A percentile compares a stretch with the other conserved stretches of the same genome.
Conservation (phyloP, 2,329 filamentous ascomycete species). For the Escovopsis sp. region DNA sequence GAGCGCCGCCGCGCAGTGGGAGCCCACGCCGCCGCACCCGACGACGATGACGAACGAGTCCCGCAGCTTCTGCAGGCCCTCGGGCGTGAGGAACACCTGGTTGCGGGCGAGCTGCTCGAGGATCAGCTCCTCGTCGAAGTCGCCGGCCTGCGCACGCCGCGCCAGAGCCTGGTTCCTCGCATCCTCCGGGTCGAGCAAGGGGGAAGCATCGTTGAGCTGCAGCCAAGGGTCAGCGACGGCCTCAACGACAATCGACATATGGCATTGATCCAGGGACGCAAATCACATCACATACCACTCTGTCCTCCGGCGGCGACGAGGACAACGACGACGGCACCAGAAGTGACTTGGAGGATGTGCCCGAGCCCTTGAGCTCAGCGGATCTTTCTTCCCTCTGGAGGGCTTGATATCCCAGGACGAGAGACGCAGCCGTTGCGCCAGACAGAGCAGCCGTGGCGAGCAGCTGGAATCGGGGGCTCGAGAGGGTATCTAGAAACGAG, state of each 20-base stretch:
- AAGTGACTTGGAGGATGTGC: too few species aligned
- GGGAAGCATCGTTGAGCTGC: constrained; percentile 38
- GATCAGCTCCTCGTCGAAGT: constrained; percentile 66
- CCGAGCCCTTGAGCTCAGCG: constrained; percentile 43
- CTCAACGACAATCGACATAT: too few species aligned
- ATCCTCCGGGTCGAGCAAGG: constrained; percentile 46
- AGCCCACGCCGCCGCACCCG: constrained; percentile 88
- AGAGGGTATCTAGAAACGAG: constrained; percentile 29
- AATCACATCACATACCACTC: constrained; percentile 7
- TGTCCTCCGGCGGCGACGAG: constrained; percentile 6
- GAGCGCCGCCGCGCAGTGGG: constrained; percentile 74
- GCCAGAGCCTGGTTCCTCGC: constrained; percentile 43
- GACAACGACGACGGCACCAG: constrained; percentile 23
- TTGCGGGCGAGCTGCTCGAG: constrained; percentile 91
- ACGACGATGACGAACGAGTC: constrained; percentile 77
- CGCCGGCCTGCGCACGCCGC: constrained; percentile 43
- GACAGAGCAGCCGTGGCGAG: constrained; percentile 55
- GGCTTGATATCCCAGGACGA: constrained; percentile 47
- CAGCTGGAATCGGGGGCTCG: constrained; percentile 43
- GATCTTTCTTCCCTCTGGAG: constrained; percentile 40
- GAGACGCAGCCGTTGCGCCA: constrained; percentile 43
- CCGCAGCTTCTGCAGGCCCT: constrained; percentile 66
- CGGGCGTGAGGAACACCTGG: constrained; percentile 73
- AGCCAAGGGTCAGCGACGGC: constrained; percentile 27
- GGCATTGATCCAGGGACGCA: too few species aligned